Percentiles rank a stretch among this genome's conserved stretches.
Conservation (phyloP, 1,284 basidiomycete species). For the Papiliotrema nemorosa region DNA sequence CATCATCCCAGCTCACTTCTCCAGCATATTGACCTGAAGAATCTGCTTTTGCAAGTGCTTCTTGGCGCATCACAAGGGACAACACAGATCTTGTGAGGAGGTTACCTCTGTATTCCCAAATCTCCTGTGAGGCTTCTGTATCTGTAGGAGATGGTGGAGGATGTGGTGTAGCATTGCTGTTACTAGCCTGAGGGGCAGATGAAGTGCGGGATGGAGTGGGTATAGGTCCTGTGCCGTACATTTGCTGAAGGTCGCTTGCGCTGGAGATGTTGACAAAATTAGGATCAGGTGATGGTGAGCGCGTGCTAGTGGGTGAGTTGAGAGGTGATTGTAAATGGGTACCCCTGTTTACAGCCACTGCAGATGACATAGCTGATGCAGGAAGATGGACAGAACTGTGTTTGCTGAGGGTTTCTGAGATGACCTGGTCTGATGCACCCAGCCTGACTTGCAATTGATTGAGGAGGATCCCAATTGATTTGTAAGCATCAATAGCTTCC, state of each 20-base stretch:
- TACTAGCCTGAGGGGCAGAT: conserved; percentile 11
- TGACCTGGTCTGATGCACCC: not conserved
- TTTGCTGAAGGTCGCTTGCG: conserved; percentile 15
- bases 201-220: conserved; percentile 6
- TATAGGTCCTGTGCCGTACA: conserved; percentile 26
- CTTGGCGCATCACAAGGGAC: conserved; percentile 29
- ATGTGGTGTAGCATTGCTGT: conserved; percentile 5
- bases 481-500: conserved; percentile 19
- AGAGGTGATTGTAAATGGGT: not conserved
- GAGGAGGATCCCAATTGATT: conserved; percentile 19
- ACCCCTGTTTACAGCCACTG: too few species aligned
- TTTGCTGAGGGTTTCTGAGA: too few species aligned
- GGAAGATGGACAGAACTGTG: too few species aligned
- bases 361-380: too few species aligned
- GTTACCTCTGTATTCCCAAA: conserved; percentile 37
- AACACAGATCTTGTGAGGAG: conserved; percentile 32
- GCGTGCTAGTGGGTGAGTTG: conserved; percentile 4
- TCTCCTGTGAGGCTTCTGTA: conserved; percentile 9
- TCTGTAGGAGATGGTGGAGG: conserved; percentile 4
- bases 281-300: conserved; percentile 6
- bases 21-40: conserved; percentile 33
- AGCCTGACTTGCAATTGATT: conserved; percentile 23
- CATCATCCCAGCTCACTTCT: conserved; percentile 33
- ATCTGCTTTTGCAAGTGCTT: conserved; percentile 28
- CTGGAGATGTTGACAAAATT: conserved; percentile 3